Conservation (phyloP, 2,329 filamentous ascomycete genomes). For the Cercospora sp. region DNA sequence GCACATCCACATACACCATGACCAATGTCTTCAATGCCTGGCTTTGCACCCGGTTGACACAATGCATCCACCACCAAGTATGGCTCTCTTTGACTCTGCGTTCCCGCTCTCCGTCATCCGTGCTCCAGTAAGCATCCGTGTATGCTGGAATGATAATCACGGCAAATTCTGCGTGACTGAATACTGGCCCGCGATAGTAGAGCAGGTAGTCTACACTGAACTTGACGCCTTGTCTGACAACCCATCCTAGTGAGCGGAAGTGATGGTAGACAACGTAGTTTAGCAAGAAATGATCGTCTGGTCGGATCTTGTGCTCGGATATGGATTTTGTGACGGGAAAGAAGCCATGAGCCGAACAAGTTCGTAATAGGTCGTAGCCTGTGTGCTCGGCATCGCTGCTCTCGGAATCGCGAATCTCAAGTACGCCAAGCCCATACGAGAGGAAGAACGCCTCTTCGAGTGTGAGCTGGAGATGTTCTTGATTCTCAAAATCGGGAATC, state of each 20-base stretch:
- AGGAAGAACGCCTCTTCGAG: conserved; percentile 92
- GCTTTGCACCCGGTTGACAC: conserved; percentile 82
- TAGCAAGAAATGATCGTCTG: conserved; percentile 78
- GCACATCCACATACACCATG: conserved; percentile 87
- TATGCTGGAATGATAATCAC: conserved; percentile 83
- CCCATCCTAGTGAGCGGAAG: conserved; percentile 93
- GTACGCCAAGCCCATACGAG: conserved; percentile 72
- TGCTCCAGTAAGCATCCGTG: conserved; percentile 67
- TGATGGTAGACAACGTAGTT: conserved; percentile 93
- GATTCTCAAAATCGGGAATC: conserved; percentile 43
- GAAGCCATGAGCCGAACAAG: conserved; percentile 51
- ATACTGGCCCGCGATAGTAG: conserved; percentile 89
- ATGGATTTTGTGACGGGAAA: conserved; percentile 61
- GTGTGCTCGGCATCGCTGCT: conserved; percentile 32
- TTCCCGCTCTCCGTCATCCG: conserved; percentile 46
- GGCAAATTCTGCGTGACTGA: conserved; percentile 92
- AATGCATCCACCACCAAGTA: conserved; percentile 81
- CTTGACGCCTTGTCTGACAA: conserved; percentile 87
- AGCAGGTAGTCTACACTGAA: conserved; percentile 95
- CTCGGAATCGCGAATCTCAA: conserved; percentile 59
- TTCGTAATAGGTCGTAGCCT: conserved; percentile 54
- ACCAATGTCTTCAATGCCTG: conserved; percentile 90
- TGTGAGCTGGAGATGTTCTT: conserved; percentile 90
- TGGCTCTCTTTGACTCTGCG: conserved; percentile 50
- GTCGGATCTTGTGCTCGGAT: conserved; percentile 54